A percentile compares a stretch with the other conserved stretches of the same genome.
Evolutionary conservation across 768 basidiomycete species (phyloP).

Genomic region (Trametes cingulata): DNA sequence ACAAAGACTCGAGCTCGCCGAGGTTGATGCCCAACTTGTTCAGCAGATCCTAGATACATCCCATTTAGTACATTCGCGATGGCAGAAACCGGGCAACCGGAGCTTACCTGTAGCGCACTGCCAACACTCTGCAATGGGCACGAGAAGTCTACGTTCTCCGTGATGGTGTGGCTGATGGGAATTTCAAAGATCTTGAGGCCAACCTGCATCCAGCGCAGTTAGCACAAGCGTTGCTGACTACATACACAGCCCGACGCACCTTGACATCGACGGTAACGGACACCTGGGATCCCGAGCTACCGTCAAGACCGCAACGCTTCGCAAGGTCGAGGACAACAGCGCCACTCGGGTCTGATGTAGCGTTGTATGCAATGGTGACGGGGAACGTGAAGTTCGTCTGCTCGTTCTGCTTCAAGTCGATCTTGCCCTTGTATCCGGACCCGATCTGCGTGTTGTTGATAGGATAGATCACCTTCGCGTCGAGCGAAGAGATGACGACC

Average conservation of each 20-base stretch:
- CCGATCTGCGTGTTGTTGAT: slow-evolving; percentile 72
- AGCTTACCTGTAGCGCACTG: slow-evolving; percentile 35
- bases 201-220: slow-evolving; percentile 41
- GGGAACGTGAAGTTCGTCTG: slow-evolving; percentile 76
- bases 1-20: slow-evolving; percentile 2
- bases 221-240: background rate
- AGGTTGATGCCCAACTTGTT: slow-evolving; percentile 16
- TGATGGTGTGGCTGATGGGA: slow-evolving; percentile 65
- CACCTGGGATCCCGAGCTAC: slow-evolving; percentile 48
- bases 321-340: slow-evolving; percentile 62
- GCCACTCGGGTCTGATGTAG: slow-evolving; percentile 50
- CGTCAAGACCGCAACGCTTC: slow-evolving; percentile 56
- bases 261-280: slow-evolving; percentile 66
- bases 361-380: slow-evolving; percentile 64
- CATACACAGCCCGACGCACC: slow-evolving; percentile 37
- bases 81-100: too few species aligned
- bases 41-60: slow-evolving; percentile 1
- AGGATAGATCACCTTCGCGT: slow-evolving; percentile 75
- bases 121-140: slow-evolving; percentile 56
- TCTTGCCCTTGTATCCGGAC: slow-evolving; percentile 48
- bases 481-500: slow-evolving; percentile 63
- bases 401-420: slow-evolving; percentile 48
- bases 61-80: background rate
- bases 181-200: slow-evolving; percentile 65
- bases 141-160: slow-evolving; percentile 56